Conservation (phyloP, 257 asterid genomes). For the Echium plantagineum region DNA sequence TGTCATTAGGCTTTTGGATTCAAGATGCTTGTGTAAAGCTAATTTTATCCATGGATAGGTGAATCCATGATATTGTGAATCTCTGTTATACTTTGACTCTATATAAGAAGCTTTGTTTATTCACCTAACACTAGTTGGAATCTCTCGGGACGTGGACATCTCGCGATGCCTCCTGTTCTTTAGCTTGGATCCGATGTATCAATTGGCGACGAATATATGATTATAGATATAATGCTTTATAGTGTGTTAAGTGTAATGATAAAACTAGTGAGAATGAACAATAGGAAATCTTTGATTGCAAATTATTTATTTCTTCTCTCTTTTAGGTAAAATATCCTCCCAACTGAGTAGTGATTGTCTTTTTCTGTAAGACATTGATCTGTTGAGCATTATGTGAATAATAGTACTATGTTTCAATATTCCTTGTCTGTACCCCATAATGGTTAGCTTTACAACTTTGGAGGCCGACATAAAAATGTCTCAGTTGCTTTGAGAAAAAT, state of each 20-base stretch:
- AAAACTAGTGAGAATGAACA: neutral
- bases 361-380: neutral
- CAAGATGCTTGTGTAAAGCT: neutral
- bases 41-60: neutral
- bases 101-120: neutral
- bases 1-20: neutral
- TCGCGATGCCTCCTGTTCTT: too few relatives aligned
- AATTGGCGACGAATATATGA: too few relatives aligned
- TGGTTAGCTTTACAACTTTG: neutral
- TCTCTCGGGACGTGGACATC: too few relatives aligned
- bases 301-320: too few relatives aligned
- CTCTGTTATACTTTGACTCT: neutral
- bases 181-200: too few relatives aligned
- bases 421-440: neutral
- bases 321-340: neutral
- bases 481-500: neutral
- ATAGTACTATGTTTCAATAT: neutral
- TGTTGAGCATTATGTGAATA: neutral
- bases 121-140: too few relatives aligned
- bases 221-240: too few relatives aligned
- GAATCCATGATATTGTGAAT: neutral
- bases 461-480: neutral
- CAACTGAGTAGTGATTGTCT: neutral
- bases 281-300: neutral
- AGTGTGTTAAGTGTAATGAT: neutral